Evolutionary conservation across 805 yeast genomes (phyloP), one percentile per base, ranked within the genome.

Genomic region (Nakazawaea ernobii): DNA sequence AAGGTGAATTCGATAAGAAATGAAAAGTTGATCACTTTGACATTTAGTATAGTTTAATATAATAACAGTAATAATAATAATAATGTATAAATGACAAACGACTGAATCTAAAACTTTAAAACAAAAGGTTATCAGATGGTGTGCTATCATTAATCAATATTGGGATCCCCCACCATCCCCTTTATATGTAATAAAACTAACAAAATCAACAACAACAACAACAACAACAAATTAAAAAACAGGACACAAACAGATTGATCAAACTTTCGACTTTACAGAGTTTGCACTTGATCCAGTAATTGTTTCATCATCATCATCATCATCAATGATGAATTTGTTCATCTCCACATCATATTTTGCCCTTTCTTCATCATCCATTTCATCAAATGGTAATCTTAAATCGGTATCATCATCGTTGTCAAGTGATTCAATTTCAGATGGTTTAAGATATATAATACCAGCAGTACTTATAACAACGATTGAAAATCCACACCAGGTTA

Each of bases 401-500:
- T 33, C 36, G 9, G 9, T 13, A n/a, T 26, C 32, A 13, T 17
- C 20, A 7, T 20, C 24, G 24, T 26, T 2, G 8, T 29, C 42
- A 10, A n/a, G n/a, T n/a, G 15, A 7, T 37, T 37, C 42, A 10
- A 17, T 32, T 4, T 42, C 44, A 6, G 28, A 8, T n/a, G 46
- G 50, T 43, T 48, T 48, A 14, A 48, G 26, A 39, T 48, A 48
- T n/a, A 48, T 48, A 28, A 48, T 39, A 2, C 14, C 11, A 6
- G 26, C 39, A 1, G 76, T 73, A 54, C 65, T 65, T n/a, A 59
- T 59, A 17, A 70, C 59, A 48, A 72, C 70, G 20, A 72, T 53
- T 4, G 59, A 36, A 24, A 69, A 71, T 1, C 77, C 77, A 45
- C 69, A 54, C 29, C 68, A 53, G 53, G 74, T 69, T 41, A 70